These are phyloP conservation scores for Inga oerstediana DNA, from an alignment of 306 rosid species.

Conservation along the genomic window DNA sequence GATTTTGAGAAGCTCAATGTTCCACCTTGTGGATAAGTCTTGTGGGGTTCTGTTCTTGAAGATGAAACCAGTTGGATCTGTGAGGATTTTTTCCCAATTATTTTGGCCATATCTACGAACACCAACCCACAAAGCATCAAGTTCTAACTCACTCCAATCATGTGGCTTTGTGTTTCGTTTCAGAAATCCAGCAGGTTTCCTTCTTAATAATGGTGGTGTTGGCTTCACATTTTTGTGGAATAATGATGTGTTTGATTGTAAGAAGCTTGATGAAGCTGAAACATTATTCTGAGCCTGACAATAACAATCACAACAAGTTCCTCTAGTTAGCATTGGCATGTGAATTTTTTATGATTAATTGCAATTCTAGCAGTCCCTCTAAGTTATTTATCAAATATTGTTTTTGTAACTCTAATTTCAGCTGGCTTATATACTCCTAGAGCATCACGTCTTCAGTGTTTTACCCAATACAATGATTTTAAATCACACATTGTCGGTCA, in stretches of 20 bases:
- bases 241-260: not conserved
- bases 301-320: not conserved
- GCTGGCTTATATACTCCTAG: not conserved
- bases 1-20: not conserved
- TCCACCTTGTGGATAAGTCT: conserved; percentile 27
- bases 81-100: conserved; percentile 16
- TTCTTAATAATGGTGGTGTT: not conserved
- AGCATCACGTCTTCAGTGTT: not conserved
- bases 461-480: not conserved
- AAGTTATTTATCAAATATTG: not conserved
- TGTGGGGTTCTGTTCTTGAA: conserved; percentile 6
- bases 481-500: not conserved
- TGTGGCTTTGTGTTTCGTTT: not conserved
- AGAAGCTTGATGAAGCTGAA: not conserved
- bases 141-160: conserved; percentile 23
- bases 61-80: not conserved
- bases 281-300: not conserved
- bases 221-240: not conserved
- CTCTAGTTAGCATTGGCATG: not conserved
- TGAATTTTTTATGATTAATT: not conserved
- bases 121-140: conserved; percentile 31
- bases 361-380: not conserved
- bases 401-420: not conserved
- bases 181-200: not conserved
- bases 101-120: conserved; percentile 25